Conservation (phyloP, 2,329 filamentous ascomycete genomes). For the Chalara sp. region DNA sequence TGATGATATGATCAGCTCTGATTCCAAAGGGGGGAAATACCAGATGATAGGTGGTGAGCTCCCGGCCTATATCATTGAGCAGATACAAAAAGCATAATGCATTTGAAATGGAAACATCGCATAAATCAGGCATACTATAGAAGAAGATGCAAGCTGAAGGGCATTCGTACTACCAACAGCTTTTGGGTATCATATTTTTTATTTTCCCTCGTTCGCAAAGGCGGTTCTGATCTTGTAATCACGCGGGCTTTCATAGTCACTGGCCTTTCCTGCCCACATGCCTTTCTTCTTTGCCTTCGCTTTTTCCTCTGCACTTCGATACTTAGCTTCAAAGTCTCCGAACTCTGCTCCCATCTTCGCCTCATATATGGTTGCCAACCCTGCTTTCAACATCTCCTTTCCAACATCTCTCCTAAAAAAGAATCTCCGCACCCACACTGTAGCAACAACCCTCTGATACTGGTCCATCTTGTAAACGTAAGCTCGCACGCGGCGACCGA, state of each 20-base stretch:
- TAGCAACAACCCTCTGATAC: constrained; percentile 85
- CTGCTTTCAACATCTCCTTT: constrained; percentile 78
- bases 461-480: constrained; percentile 82
- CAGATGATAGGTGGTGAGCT: no score
- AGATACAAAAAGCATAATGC: no score
- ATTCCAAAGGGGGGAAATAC: no score
- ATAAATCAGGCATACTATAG: no score
- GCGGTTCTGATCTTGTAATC: constrained; percentile 67
- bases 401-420: constrained; percentile 73
- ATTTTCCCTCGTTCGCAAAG: constrained; percentile 25
- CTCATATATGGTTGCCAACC: constrained; percentile 88
- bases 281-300: constrained; percentile 61
- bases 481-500: constrained; percentile 69
- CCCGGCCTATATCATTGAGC: no score
- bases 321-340: constrained; percentile 60
- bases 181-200: constrained; percentile 11
- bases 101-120: no score
- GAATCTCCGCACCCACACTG: constrained; percentile 65
- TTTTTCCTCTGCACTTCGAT: constrained; percentile 58
- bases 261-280: constrained; percentile 66
- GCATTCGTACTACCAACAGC: not conserved
- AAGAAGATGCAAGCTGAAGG: no score
- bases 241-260: constrained; percentile 72
- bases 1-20: no score
- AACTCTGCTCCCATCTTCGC: constrained; percentile 87